A percentile compares a stretch with the other conserved stretches of the same genome.
Conservation (phyloP, 2,329 filamentous ascomycete genomes). For the Talaromyces albobiverticillius region DNA sequence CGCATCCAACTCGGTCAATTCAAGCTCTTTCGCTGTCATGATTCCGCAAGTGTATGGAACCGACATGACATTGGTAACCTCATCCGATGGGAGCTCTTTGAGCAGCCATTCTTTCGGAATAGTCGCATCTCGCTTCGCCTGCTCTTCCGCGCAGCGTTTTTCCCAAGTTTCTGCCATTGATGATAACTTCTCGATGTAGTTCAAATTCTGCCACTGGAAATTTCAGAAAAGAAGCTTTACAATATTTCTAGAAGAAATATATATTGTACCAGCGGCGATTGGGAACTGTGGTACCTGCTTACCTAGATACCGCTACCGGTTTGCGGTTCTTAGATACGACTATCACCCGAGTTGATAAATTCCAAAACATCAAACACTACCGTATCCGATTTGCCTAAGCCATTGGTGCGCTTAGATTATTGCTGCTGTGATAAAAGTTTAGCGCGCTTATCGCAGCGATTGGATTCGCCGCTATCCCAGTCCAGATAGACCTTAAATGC, state of each 20-base stretch:
- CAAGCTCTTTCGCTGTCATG: not conserved
- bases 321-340: too few relatives aligned
- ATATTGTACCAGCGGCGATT: not conserved
- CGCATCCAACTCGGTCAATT: not conserved
- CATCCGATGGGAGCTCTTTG: not conserved
- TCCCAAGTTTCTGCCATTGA: not conserved
- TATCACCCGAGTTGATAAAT: too few relatives aligned
- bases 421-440: not conserved
- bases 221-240: not conserved
- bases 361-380: too few relatives aligned
- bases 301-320: too few relatives aligned
- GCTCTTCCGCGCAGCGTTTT: not conserved
- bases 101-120: constrained; percentile 7
- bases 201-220: not conserved
- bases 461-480: not conserved
- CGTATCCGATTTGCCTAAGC: not conserved
- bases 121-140: not conserved
- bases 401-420: not conserved
- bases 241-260: too few relatives aligned
- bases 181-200: not conserved
- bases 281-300: too few relatives aligned
- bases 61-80: not conserved
- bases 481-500: too few relatives aligned
- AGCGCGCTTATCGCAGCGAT: not conserved
- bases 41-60: not conserved